Conservation (phyloP, 139 green algal species). For the Dunaliella sp. region DNA sequence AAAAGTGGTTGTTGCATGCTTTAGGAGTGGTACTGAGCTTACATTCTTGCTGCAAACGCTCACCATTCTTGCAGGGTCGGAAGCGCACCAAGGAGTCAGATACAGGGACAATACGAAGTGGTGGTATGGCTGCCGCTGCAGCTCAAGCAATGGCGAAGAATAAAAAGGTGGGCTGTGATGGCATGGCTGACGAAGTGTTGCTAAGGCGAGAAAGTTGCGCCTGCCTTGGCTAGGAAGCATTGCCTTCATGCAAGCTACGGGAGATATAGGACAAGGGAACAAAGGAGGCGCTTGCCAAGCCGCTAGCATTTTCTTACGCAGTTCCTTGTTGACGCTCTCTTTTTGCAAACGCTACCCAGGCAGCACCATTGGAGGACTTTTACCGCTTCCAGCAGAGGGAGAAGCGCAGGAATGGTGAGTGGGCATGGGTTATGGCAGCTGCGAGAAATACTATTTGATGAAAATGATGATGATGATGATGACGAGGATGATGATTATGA, state of each 20-base stretch:
- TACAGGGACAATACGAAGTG: conserved; percentile 35
- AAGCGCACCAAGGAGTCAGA: conserved; percentile 41
- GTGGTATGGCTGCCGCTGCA: conserved; percentile 49
- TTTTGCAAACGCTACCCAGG: background rate
- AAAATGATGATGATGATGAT: too few relatives aligned
- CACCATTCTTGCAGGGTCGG: conserved; percentile 32
- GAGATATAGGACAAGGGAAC: background rate
- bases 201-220: background rate
- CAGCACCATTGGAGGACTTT: conserved; percentile 49
- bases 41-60: background rate
- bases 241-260: background rate
- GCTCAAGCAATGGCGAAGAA: conserved; percentile 46
- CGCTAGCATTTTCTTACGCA: background rate
- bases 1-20: too few relatives aligned
- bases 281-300: background rate
- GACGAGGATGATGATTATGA: too few relatives aligned
- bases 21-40: conserved; percentile 13
- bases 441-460: too few relatives aligned
- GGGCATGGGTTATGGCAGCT: too few relatives aligned
- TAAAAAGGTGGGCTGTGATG: conserved; percentile 10
- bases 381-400: conserved; percentile 80
- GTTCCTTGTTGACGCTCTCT: background rate
- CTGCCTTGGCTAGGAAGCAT: background rate
- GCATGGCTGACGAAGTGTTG: background rate
- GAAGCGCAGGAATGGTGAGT: conserved; percentile 51